phyloP scores from a whole-genome alignment of 2,329 filamentous ascomycete species.

The Cladosporium velox region DNA sequence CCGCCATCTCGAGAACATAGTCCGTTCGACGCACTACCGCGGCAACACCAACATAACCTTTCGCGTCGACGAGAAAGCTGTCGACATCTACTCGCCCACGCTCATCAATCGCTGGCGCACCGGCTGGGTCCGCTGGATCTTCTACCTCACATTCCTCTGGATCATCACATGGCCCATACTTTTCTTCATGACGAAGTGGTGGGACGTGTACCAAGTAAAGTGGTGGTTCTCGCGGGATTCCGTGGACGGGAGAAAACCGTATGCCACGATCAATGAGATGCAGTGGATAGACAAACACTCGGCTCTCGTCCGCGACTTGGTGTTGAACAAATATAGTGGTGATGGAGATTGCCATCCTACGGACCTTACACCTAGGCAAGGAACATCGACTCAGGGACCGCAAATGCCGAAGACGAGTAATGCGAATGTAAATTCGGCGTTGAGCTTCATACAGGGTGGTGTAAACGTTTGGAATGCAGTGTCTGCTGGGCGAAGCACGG shows the following conservation, averaged over 20 bases:
- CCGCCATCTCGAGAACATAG: slow-evolving; percentile 56
- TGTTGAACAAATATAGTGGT: slow-evolving; percentile 59
- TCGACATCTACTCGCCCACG: slow-evolving; percentile 66
- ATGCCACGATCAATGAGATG: slow-evolving; percentile 52
- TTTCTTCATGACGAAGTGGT: slow-evolving; percentile 67
- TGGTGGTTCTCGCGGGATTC: slow-evolving; percentile 57
- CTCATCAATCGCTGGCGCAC: slow-evolving; percentile 66
- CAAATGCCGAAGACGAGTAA: slow-evolving; percentile 28
- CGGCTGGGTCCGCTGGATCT: slow-evolving; percentile 66
- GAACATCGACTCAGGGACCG: slow-evolving; percentile 12
- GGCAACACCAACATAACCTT: slow-evolving; percentile 63
- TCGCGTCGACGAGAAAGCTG: slow-evolving; percentile 56
- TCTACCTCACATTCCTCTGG: slow-evolving; percentile 68
- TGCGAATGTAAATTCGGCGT: slow-evolving; percentile 29
- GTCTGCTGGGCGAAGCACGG: background rate
- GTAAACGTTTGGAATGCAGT: slow-evolving; percentile 31
- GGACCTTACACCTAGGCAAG: slow-evolving; percentile 51
- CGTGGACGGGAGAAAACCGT: slow-evolving; percentile 38
- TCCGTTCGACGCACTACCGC: slow-evolving; percentile 67
- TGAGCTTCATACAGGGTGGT: slow-evolving; percentile 30
- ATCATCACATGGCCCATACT: slow-evolving; percentile 71
- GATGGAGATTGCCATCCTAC: slow-evolving; percentile 28
- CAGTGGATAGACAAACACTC: slow-evolving; percentile 67
- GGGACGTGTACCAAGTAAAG: slow-evolving; percentile 65
- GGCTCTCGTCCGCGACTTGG: slow-evolving; percentile 60